phyloP scores from a whole-genome alignment of 2,329 filamentous ascomycete species.

The Talaromyces piceae region DNA sequence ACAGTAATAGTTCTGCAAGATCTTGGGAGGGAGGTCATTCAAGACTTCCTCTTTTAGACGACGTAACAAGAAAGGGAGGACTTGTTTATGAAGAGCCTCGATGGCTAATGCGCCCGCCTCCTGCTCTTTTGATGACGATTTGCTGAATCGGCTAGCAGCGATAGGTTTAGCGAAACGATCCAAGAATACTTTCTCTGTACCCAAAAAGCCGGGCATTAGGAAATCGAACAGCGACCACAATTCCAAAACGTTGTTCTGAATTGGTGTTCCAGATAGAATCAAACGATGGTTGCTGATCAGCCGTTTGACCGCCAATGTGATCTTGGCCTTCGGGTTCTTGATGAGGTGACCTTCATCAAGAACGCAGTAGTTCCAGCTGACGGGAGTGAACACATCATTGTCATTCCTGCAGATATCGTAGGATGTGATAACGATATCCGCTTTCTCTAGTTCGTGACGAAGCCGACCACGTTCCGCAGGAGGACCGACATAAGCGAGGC shows the following conservation, averaged over 20 bases:
- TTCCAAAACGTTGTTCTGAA: conserved; percentile 95
- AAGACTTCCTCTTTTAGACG: conserved; percentile 96
- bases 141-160: conserved; percentile 87
- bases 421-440: conserved; percentile 92
- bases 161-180: conserved; percentile 94
- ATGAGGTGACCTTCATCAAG: conserved; percentile 96
- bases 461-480: conserved; percentile 70
- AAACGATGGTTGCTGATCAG: conserved; percentile 87
- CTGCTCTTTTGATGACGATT: conserved; percentile 96
- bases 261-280: conserved; percentile 93
- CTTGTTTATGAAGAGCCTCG: conserved; percentile 97
- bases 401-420: conserved; percentile 98
- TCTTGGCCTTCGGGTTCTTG: conserved; percentile 97
- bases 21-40: conserved; percentile 94
- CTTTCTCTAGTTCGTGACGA: conserved; percentile 61
- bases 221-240: conserved; percentile 98
- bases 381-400: conserved; percentile 69
- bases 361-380: conserved; percentile 96
- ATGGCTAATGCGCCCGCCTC: conserved; percentile 94
- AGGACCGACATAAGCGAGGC: conserved; percentile 84
- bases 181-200: conserved; percentile 92
- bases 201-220: conserved; percentile 95
- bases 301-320: conserved; percentile 84
- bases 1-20: conserved; percentile 98
- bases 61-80: conserved; percentile 88